Evolutionary conservation across 192 early-diverging fungal species (phyloP).

Genomic region (Coemansia reversa): DNA sequence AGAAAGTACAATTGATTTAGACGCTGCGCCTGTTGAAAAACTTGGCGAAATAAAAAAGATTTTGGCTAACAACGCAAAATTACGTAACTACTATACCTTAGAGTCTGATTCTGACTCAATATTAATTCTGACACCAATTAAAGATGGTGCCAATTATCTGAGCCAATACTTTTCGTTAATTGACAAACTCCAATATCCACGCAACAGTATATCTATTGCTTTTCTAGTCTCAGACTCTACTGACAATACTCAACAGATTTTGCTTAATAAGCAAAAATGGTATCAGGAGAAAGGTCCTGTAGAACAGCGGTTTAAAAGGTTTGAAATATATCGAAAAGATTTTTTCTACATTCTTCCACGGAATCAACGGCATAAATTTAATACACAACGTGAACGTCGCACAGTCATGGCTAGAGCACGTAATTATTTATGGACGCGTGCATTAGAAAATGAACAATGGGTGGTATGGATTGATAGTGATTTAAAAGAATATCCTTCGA

Average conservation of each 20-base stretch:
- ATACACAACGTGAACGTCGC: slow-evolving; percentile 60
- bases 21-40: no score
- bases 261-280: slow-evolving; percentile 45
- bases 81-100: no score
- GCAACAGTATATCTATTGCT: slow-evolving; percentile 64
- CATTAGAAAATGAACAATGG: slow-evolving; percentile 63
- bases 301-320: slow-evolving; percentile 56
- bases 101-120: slow-evolving; percentile 27
- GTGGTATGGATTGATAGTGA: slow-evolving; percentile 75
- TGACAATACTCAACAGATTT: slow-evolving; percentile 59
- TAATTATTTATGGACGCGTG: slow-evolving; percentile 59
- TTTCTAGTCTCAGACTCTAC: slow-evolving; percentile 66
- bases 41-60: no score
- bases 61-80: no score
- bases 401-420: slow-evolving; percentile 62
- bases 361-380: slow-evolving; percentile 56
- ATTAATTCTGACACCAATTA: slow-evolving; percentile 67
- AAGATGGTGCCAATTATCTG: slow-evolving; percentile 60
- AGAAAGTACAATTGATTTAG: no score
- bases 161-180: slow-evolving; percentile 63
- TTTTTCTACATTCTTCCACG: slow-evolving; percentile 54
- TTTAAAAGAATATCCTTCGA: slow-evolving; percentile 65
- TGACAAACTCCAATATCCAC: slow-evolving; percentile 59
- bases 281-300: slow-evolving; percentile 46
- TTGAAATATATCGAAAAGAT: slow-evolving; percentile 63